Conservation (phyloP, 2,329 filamentous ascomycete species). For the Diaporthe aspalathi region DNA sequence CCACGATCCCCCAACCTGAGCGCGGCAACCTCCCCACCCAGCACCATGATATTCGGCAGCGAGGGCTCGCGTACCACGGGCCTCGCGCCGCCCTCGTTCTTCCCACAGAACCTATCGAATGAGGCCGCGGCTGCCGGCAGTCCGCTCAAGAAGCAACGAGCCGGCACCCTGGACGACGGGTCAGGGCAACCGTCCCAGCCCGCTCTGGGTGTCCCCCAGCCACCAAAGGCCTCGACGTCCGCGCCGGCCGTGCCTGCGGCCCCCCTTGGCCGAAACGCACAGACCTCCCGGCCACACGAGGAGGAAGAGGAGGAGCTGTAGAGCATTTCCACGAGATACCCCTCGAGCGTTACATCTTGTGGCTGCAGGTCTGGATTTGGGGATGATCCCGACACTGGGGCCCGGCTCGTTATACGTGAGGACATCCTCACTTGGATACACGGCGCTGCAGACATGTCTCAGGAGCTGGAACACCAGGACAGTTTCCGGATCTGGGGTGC, state of each 20-base stretch:
- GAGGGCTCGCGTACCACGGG: slow-evolving; percentile 36
- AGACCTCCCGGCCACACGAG: not conserved
- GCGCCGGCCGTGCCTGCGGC: slow-evolving; percentile 31
- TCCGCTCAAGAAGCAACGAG: slow-evolving; percentile 80
- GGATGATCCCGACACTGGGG: not conserved
- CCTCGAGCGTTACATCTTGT: not conserved
- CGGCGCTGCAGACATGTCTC: not conserved
- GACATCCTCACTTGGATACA: not conserved
- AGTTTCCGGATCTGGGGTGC: not conserved
- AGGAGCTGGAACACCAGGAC: not conserved
- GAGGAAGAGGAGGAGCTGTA: slow-evolving; percentile 31
- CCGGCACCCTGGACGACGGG: slow-evolving; percentile 66
- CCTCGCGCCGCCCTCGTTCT: slow-evolving; percentile 50
- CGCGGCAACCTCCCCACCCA: slow-evolving; percentile 55
- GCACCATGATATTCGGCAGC: slow-evolving; percentile 46
- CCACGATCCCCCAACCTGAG: slow-evolving; percentile 60
- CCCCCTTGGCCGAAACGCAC: not conserved
- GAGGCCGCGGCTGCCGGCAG: slow-evolving; percentile 68
- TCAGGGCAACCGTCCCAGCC: slow-evolving; percentile 21
- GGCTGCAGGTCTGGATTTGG: not conserved
- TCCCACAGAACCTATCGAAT: slow-evolving; percentile 57
- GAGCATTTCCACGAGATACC: not conserved
- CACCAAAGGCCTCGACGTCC: slow-evolving; percentile 23
- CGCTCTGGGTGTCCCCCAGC: slow-evolving; percentile 10
- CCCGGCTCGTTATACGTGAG: not conserved